These are phyloP conservation scores for Knufia fluminis DNA, from an alignment of 2,329 filamentous ascomycete genomes.

Conservation along the genomic window DNA sequence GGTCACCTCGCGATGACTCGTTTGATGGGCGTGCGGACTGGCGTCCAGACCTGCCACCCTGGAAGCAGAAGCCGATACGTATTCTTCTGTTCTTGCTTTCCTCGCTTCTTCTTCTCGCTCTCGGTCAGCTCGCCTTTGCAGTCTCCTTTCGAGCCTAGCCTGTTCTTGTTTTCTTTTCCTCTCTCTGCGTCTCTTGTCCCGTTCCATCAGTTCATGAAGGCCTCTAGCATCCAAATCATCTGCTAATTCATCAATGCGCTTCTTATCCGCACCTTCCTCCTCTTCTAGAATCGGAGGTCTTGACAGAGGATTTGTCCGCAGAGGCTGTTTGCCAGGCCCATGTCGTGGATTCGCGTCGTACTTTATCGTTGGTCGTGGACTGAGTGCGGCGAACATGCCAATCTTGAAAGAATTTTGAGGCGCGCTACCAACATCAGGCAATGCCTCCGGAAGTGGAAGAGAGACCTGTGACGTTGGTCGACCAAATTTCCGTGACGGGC, in stretches of 20 bases:
- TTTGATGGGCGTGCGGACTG: not conserved
- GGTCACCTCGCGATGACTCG: constrained; percentile 1
- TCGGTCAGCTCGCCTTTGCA: constrained; percentile 42
- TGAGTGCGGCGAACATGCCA: constrained; percentile 68
- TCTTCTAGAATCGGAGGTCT: constrained; percentile 47
- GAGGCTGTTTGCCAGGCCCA: constrained; percentile 33
- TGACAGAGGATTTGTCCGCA: constrained; percentile 12
- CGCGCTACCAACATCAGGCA: constrained; percentile 62
- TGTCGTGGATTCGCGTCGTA: constrained; percentile 59
- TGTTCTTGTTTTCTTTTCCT: constrained; percentile 63
- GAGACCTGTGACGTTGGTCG: constrained; percentile 64
- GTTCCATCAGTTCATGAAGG: constrained; percentile 78
- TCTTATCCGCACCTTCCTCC: constrained; percentile 53
- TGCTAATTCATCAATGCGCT: constrained; percentile 59
- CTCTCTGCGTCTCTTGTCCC: constrained; percentile 72
- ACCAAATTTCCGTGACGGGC: constrained; percentile 47
- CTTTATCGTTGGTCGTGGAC: constrained; percentile 74
- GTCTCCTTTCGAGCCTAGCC: constrained; percentile 46
- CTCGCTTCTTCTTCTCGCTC: constrained; percentile 41
- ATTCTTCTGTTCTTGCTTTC: constrained; percentile 11
- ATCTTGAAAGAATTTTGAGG: constrained; percentile 72
- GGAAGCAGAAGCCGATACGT: constrained; percentile 7
- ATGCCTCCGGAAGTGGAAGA: constrained; percentile 62
- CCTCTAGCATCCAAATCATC: constrained; percentile 79
- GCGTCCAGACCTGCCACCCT: not conserved